Conservation (phyloP, 305 asterid genomes). For the Fraxinus sp. region DNA sequence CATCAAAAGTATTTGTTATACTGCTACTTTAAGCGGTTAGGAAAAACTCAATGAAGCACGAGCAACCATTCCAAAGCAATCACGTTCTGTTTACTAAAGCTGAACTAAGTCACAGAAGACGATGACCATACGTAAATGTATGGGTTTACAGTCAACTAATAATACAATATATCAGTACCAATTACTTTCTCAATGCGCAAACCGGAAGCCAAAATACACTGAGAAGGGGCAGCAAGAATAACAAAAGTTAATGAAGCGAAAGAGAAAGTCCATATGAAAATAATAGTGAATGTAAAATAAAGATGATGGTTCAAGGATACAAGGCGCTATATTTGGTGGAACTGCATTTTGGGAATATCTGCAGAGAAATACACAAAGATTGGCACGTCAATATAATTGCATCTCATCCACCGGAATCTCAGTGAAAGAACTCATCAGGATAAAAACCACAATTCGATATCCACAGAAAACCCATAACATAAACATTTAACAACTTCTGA, state of each 20-base stretch:
- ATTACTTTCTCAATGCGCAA: not conserved
- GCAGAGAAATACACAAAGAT: conserved; percentile 34
- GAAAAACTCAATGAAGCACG: not conserved
- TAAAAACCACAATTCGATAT: conserved; percentile 9
- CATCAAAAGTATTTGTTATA: not conserved
- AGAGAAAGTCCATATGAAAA: conserved; percentile 16
- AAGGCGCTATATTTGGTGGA: conserved; percentile 87
- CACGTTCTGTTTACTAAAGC: not conserved
- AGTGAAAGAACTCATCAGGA: conserved; percentile 19
- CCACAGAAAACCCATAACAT: conserved; percentile 8
- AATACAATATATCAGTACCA: not conserved
- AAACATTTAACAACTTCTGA: conserved; percentile 14
- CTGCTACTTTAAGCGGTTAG: not conserved
- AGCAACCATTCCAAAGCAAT: not conserved
- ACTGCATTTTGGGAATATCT: conserved; percentile 74
- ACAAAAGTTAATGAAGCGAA: not conserved
- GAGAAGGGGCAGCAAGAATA: not conserved
- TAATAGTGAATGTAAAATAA: not conserved
- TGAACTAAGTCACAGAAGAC: not conserved
- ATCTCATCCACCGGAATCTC: conserved; percentile 19
- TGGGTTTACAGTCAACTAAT: not conserved
- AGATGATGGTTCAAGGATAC: conserved; percentile 64
- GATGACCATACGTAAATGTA: not conserved
- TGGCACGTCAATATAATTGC: conserved; percentile 14
- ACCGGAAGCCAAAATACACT: not conserved